Evolutionary conservation across 148 eudicot species (phyloP).

Genomic region (Linanthus parryae): DNA sequence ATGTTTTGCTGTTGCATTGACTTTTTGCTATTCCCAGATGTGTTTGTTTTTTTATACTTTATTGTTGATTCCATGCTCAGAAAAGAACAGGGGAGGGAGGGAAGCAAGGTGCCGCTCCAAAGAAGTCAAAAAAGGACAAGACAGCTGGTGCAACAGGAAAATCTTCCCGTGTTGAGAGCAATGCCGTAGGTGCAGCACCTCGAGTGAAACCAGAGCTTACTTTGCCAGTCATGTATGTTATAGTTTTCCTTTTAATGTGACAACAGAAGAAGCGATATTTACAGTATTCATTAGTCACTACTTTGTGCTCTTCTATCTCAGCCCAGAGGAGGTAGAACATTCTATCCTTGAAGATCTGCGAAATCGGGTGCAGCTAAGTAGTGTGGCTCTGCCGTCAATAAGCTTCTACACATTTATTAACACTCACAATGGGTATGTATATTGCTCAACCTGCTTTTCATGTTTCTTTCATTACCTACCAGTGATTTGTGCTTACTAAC

Average conservation of each 20-base stretch:
- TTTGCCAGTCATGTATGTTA: constrained; percentile 74
- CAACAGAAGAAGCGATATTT: not conserved
- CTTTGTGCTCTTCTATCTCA: constrained; percentile 10
- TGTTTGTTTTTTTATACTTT: not conserved
- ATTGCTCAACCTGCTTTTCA: not conserved
- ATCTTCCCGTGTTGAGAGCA: constrained; percentile 57
- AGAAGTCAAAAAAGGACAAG: constrained; percentile 90
- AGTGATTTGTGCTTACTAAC: not conserved
- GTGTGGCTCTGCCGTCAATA: constrained; percentile 74
- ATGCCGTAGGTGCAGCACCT: constrained; percentile 48
- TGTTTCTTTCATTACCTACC: not conserved
- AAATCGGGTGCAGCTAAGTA: constrained; percentile 90
- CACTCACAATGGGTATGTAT: constrained; percentile 75
- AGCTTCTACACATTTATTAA: constrained; percentile 94
- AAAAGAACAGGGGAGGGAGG: constrained; percentile 80
- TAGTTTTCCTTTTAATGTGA: not conserved
- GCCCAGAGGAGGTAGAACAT: constrained; percentile 81
- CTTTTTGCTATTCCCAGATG: not conserved
- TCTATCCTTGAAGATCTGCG: constrained; percentile 93
- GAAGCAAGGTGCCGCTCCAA: constrained; percentile 72
- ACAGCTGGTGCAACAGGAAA: constrained; percentile 55
- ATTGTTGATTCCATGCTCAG: constrained; percentile 26
- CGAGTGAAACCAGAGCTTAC: constrained; percentile 93
- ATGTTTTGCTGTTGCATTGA: too few relatives aligned
- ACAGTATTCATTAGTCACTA: not conserved